Evolutionary conservation across 768 basidiomycete genomes (phyloP).

Genomic region (Collybia sp.): DNA sequence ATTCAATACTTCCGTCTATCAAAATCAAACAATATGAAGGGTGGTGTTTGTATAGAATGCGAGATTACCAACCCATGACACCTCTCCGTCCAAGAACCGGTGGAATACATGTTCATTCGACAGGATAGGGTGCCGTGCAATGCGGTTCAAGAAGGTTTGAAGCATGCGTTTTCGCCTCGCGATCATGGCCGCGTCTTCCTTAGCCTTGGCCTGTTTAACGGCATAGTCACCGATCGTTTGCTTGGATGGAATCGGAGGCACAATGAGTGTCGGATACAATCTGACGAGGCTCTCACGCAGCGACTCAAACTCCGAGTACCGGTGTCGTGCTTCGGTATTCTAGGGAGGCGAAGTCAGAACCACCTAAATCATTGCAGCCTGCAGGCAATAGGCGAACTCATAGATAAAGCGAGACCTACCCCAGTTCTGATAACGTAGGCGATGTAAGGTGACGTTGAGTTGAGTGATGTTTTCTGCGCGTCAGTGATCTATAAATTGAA

Average conservation of each 20-base stretch:
- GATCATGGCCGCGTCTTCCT: constrained; percentile 92
- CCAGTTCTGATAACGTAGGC: constrained; percentile 90
- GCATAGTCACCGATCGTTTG: constrained; percentile 96
- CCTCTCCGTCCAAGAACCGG: constrained; percentile 91
- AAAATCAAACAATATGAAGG: not conserved
- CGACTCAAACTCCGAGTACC: constrained; percentile 98
- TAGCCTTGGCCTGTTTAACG: constrained; percentile 93
- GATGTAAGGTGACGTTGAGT: constrained; percentile 89
- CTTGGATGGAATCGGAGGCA: constrained; percentile 97
- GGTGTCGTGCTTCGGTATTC: constrained; percentile 79
- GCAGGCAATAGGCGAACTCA: constrained; percentile 1
- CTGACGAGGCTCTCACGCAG: constrained; percentile 77
- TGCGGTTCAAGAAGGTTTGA: constrained; percentile 89
- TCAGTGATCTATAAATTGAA: constrained; percentile 69
- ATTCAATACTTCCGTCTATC: constrained; percentile 84
- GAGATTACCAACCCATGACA: constrained; percentile 76
- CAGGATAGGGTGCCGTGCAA: constrained; percentile 88
- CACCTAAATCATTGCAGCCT: not conserved
- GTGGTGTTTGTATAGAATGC: not conserved
- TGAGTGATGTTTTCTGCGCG: constrained; percentile 90
- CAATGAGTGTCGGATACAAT: constrained; percentile 93
- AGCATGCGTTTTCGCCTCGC: constrained; percentile 90
- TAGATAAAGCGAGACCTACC: constrained; percentile 35
- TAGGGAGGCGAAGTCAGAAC: constrained; percentile 22
- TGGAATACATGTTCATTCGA: constrained; percentile 97